These are phyloP conservation scores for Isabelozyma pseudorhagii DNA, from an alignment of 805 yeast genomes.

Conservation along the genomic window DNA sequence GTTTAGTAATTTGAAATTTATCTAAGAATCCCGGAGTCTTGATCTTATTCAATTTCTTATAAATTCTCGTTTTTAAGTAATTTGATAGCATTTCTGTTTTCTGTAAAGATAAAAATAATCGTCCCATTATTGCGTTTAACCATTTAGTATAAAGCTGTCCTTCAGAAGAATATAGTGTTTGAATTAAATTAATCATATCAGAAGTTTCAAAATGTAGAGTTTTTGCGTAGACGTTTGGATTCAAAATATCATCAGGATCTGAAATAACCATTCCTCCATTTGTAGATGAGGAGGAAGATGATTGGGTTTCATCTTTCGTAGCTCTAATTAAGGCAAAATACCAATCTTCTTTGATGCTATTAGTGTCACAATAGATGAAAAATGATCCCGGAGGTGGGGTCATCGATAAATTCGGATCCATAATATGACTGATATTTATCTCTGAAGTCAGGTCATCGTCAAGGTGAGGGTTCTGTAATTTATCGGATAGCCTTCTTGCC, in stretches of 20 bases:
- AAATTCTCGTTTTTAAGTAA: constrained; percentile 55
- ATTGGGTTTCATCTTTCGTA: constrained; percentile 43
- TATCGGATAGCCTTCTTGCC: constrained; percentile 15
- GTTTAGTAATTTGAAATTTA: constrained; percentile 68
- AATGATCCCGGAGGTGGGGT: constrained; percentile 39
- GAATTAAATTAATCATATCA: constrained; percentile 72
- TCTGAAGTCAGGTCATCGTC: constrained; percentile 5
- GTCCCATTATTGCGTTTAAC: constrained; percentile 85
- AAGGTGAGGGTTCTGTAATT: constrained; percentile 6
- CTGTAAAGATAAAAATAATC: constrained; percentile 75
- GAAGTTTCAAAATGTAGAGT: constrained; percentile 69
- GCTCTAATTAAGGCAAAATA: constrained; percentile 83
- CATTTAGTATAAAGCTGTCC: constrained; percentile 82
- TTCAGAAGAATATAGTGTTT: constrained; percentile 75
- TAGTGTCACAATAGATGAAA: constrained; percentile 73
- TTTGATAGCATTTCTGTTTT: constrained; percentile 64
- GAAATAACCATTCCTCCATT: constrained; percentile 5
- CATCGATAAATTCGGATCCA: constrained; percentile 15
- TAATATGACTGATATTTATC: constrained; percentile 22
- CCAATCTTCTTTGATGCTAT: constrained; percentile 88
- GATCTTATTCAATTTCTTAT: constrained; percentile 71
- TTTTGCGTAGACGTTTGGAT: constrained; percentile 63
- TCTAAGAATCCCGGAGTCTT: constrained; percentile 87
- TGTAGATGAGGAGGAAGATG: background rate
- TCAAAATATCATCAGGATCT: constrained; percentile 10